A percentile compares a stretch with the other conserved stretches of the same genome.
These are phyloP conservation scores for Penicillium crystallinum DNA, from an alignment of 495 filamentous ascomycete species.

Conservation along the genomic window DNA sequence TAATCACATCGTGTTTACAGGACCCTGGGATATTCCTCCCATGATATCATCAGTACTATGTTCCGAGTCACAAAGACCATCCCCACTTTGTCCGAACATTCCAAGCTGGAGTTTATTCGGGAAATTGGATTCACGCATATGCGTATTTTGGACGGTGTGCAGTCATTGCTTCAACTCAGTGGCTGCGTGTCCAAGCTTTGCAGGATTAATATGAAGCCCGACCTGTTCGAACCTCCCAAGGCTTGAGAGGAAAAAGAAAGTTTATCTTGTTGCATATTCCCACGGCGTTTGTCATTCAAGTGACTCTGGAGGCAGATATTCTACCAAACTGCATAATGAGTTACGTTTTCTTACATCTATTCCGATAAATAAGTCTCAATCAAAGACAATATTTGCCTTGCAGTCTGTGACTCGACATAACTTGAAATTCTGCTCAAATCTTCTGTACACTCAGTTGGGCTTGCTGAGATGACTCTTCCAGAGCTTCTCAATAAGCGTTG, in stretches of 20 bases:
- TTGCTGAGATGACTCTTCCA: slow-evolving; percentile 17
- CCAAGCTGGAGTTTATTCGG: slow-evolving; percentile 92
- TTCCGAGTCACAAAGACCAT: slow-evolving; percentile 97
- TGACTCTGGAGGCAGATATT: slow-evolving; percentile 10
- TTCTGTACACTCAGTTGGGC: neutral
- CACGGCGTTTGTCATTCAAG: slow-evolving; percentile 20
- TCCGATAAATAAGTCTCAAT: neutral
- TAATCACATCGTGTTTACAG: slow-evolving; percentile 27
- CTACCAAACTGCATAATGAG: slow-evolving; percentile 12
- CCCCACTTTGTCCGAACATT: slow-evolving; percentile 80
- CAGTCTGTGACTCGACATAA: neutral
- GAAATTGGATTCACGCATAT: slow-evolving; percentile 99
- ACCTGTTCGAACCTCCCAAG: slow-evolving; percentile 62
- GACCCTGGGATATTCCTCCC: slow-evolving; percentile 85
- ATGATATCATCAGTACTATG: slow-evolving; percentile 99
- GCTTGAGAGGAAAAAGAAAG: slow-evolving; percentile 17
- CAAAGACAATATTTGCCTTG: neutral
- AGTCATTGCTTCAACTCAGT: slow-evolving; percentile 87
- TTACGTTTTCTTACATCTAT: slow-evolving; percentile 8
- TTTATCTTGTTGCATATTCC: slow-evolving; percentile 20
- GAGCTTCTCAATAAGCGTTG: slow-evolving; percentile 36
- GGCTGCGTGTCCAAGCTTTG: slow-evolving; percentile 86
- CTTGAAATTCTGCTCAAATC: neutral
- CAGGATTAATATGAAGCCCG: slow-evolving; percentile 91
- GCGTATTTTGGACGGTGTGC: slow-evolving; percentile 94